phyloP scores from a whole-genome alignment of 352 stramenopile species.

The Paralagenidium karlingii region DNA sequence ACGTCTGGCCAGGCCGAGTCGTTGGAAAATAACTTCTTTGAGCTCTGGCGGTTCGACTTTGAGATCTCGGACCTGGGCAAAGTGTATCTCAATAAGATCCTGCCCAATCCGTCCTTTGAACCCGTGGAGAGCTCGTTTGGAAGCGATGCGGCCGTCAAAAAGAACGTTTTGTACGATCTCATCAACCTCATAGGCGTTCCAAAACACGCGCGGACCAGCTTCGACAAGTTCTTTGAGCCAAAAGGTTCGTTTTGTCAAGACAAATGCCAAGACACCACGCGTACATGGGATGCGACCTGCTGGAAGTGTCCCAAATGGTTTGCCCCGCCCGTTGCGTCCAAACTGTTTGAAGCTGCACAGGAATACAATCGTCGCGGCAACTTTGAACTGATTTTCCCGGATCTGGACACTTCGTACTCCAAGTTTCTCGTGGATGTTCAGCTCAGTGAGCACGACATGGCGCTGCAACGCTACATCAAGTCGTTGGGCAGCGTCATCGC shows the following conservation, averaged over 20 bases:
- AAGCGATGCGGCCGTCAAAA: slow-evolving; percentile 60
- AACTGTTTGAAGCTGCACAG: slow-evolving; percentile 30
- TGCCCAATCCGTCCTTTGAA: slow-evolving; percentile 48
- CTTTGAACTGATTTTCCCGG: slow-evolving; percentile 61
- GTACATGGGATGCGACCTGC: slow-evolving; percentile 49
- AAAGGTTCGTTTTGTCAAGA: slow-evolving; percentile 24
- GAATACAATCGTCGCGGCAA: slow-evolving; percentile 58
- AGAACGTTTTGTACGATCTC: slow-evolving; percentile 42
- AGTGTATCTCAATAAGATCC: slow-evolving; percentile 89
- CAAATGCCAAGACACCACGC: slow-evolving; percentile 51
- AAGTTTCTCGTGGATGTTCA: slow-evolving; percentile 32
- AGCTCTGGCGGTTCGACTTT: slow-evolving; percentile 93
- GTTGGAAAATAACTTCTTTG: slow-evolving; percentile 79
- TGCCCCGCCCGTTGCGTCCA: slow-evolving; percentile 30
- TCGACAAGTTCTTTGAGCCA: slow-evolving; percentile 46
- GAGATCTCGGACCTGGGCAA: slow-evolving; percentile 90
- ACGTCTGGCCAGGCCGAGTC: slow-evolving; percentile 9
- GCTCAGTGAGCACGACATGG: slow-evolving; percentile 46
- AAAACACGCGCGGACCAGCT: slow-evolving; percentile 35
- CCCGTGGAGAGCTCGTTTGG: slow-evolving; percentile 31
- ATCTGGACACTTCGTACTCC: slow-evolving; percentile 36
- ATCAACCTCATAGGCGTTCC: slow-evolving; percentile 57
- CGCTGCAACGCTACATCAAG: slow-evolving; percentile 62
- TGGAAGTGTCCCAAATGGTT: slow-evolving; percentile 74
- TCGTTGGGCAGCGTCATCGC: slow-evolving; percentile 42